Conservation (phyloP, 2,329 filamentous ascomycete species). For the Hypoxylon sp. region DNA sequence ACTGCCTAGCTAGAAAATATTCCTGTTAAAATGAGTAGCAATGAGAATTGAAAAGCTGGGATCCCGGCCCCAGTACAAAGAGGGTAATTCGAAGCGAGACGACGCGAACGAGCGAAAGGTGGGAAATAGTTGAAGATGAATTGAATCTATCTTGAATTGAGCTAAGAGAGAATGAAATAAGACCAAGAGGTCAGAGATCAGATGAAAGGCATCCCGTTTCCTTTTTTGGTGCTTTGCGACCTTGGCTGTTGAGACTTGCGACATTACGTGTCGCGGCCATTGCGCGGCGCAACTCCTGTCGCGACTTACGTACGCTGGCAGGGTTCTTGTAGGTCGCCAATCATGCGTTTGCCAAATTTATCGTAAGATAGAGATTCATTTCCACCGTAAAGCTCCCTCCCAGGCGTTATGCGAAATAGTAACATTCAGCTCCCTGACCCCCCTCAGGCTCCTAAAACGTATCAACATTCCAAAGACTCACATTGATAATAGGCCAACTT, state of each 20-base stretch:
- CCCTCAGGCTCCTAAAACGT: no score
- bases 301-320: slow-evolving; percentile 3
- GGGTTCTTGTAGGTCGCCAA: not conserved
- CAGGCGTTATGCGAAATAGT: no score
- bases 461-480: no score
- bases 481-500: no score
- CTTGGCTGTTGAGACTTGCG: slow-evolving; percentile 17
- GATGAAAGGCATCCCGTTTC: slow-evolving; percentile 10
- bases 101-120: slow-evolving; percentile 7
- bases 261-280: slow-evolving; percentile 29
- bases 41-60: slow-evolving; percentile 20
- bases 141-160: slow-evolving; percentile 13
- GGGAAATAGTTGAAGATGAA: slow-evolving; percentile 13
- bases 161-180: slow-evolving; percentile 16
- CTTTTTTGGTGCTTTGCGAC: slow-evolving; percentile 17
- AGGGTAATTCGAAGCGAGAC: slow-evolving; percentile 3
- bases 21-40: slow-evolving; percentile 16
- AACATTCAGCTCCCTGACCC: no score
- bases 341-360: slow-evolving; percentile 15
- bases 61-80: slow-evolving; percentile 33
- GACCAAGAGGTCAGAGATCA: slow-evolving; percentile 11
- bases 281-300: slow-evolving; percentile 20
- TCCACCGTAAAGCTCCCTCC: no score
- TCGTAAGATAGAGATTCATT: slow-evolving; percentile 23
- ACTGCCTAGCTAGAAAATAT: slow-evolving; percentile 5